Percentiles rank a stretch among this genome's conserved stretches.
These are phyloP conservation scores for Arthrobotrys conoides DNA, from an alignment of 2,329 filamentous ascomycete species.

Conservation along the genomic window DNA sequence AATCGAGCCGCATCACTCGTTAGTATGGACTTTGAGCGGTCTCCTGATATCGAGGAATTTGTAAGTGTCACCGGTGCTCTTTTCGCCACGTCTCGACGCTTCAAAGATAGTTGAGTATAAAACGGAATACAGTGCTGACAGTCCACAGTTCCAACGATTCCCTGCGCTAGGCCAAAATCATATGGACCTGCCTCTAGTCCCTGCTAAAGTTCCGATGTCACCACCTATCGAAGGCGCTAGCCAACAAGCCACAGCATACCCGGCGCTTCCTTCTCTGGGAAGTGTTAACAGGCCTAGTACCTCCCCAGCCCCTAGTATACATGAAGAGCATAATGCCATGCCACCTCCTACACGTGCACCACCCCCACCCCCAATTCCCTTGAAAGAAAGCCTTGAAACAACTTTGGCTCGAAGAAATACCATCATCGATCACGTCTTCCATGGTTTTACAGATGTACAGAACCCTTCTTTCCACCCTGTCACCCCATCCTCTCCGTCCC, in stretches of 20 bases:
- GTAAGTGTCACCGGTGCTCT: conserved; percentile 40
- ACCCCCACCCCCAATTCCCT: conserved; percentile 39
- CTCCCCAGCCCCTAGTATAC: conserved; percentile 38
- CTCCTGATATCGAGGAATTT: conserved; percentile 64
- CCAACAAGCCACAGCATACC: conserved; percentile 39
- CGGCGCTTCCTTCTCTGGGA: conserved; percentile 37
- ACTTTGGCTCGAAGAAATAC: conserved; percentile 51
- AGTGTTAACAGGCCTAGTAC: conserved; percentile 20
- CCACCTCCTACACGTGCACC: conserved; percentile 37
- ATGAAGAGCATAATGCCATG: conserved; percentile 40
- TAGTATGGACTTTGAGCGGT: conserved; percentile 47
- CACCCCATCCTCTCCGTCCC: conserved; percentile 65
- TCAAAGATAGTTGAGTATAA: neutral
- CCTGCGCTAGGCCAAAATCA: conserved; percentile 57
- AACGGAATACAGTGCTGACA: neutral
- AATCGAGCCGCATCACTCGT: conserved; percentile 43
- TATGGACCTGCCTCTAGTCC: conserved; percentile 21
- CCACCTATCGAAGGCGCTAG: conserved; percentile 26
- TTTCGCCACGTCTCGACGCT: neutral
- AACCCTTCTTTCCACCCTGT: conserved; percentile 64
- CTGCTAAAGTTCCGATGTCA: conserved; percentile 33
- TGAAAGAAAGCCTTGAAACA: conserved; percentile 49
- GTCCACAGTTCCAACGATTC: conserved; percentile 63
- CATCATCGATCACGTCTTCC: conserved; percentile 64
- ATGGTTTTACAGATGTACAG: conserved; percentile 64